Evolutionary conservation across 129 eudicot species (phyloP), one percentile per base, ranked within the genome.

Genomic region (Escallonia herrerae): DNA sequence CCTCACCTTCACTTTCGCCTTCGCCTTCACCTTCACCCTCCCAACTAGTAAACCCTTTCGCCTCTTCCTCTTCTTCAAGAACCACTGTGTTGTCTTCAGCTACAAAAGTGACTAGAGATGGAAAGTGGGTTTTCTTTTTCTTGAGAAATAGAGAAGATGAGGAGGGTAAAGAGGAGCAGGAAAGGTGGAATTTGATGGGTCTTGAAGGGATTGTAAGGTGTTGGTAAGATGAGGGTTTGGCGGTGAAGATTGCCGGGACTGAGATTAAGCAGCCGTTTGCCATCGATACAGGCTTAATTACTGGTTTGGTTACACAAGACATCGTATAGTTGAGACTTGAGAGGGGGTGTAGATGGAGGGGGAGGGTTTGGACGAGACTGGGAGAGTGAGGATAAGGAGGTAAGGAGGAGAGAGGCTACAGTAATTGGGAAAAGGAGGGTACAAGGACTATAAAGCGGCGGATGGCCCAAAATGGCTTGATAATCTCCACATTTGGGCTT

Each of bases 71-170:
- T 40, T 76, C 64, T 60, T 83, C 82, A 43, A 81, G 73, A 46
- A 83, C 76, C 40, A 79, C 57, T 37, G 90, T 78, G 72, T 51
- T 80, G 59, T 86, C 76, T 10, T 82, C 85, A 40, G 82, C 72
- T 45, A 85, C 78, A 12, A 59, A 66, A 2, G 81, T 58, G 12
- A 74, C 63, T 11, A 78, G 1, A 39, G 69, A 53, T 3, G 75
- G 58, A 5, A 62, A 69, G 39, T 67, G 50, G 59, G 81, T 64
- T 40, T 62, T 80, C 66, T 54, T 83, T 37, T 58, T 72, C 2
- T 72, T 53, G 5, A 77, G 63, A 3, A 73, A 56, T 56, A 81
- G 40, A 6, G 58, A 40, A 13, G 72, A 73, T 1, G 83, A 75
- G 49, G 77, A 41, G 39, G 4, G 15, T 14, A 56, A 56, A 13